Percentiles rank a stretch among this genome's conserved stretches.
These are phyloP conservation scores for Lentinus tigrinus DNA, from an alignment of 768 basidiomycete genomes.

Conservation along the genomic window DNA sequence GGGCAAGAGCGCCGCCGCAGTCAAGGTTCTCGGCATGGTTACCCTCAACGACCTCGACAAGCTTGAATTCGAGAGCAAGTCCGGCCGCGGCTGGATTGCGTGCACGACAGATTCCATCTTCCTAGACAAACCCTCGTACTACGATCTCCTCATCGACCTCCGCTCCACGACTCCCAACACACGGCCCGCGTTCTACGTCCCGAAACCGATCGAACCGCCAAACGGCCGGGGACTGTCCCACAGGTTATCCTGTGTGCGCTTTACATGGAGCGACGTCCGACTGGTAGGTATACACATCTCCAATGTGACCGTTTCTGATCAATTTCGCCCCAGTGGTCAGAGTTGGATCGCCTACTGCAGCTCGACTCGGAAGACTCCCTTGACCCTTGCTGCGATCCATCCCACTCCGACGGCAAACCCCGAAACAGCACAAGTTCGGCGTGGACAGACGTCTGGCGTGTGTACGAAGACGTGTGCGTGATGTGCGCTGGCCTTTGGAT, in stretches of 20 bases:
- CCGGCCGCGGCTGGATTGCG: slow-evolving; percentile 78
- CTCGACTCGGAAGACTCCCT: slow-evolving; percentile 40
- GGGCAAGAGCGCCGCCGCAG: slow-evolving; percentile 47
- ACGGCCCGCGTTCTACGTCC: slow-evolving; percentile 65
- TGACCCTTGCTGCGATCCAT: slow-evolving; percentile 22
- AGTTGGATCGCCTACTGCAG: slow-evolving; percentile 67
- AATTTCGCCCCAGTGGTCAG: slow-evolving; percentile 60
- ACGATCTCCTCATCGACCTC: slow-evolving; percentile 80
- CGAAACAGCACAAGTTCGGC: slow-evolving; percentile 34
- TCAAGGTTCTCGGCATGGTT: slow-evolving; percentile 76
- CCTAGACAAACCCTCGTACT: slow-evolving; percentile 75
- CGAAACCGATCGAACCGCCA: slow-evolving; percentile 44
- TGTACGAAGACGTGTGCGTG: slow-evolving; percentile 85
- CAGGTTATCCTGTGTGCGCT: slow-evolving; percentile 61
- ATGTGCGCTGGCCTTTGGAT: slow-evolving; percentile 84
- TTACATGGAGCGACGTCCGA: slow-evolving; percentile 83
- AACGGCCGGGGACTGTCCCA: slow-evolving; percentile 44
- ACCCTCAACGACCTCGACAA: slow-evolving; percentile 72
- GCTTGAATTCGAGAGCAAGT: slow-evolving; percentile 52
- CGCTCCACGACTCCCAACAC: slow-evolving; percentile 64
- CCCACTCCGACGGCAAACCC: slow-evolving; percentile 8
- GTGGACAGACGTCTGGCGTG: slow-evolving; percentile 76
- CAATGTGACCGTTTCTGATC: background rate
- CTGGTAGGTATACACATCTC: slow-evolving; percentile 43
- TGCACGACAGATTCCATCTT: slow-evolving; percentile 86